Evolutionary conservation across 2,329 filamentous ascomycete species (phyloP).

Genomic region (Talaromyces verruculosus): DNA sequence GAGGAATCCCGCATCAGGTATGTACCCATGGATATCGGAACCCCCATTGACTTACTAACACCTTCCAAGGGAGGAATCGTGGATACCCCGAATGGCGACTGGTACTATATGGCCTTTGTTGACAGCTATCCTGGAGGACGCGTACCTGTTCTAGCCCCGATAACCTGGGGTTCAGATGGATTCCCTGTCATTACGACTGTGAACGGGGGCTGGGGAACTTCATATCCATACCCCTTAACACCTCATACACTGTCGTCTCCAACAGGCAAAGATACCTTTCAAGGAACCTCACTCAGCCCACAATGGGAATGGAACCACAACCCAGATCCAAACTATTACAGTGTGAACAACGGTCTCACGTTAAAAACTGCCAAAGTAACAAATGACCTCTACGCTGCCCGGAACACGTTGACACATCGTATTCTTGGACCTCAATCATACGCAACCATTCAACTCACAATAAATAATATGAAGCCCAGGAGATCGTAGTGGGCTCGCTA

Average conservation of each 20-base stretch:
- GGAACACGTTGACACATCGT: neutral
- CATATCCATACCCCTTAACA: constrained; percentile 6
- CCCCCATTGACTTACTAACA: neutral
- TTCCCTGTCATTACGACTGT: neutral
- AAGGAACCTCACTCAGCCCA: neutral
- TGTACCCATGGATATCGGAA: neutral
- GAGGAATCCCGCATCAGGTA: neutral
- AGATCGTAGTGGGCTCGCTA: neutral
- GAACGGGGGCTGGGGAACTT: constrained; percentile 1
- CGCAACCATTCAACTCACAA: constrained; percentile 1
- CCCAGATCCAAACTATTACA: neutral
- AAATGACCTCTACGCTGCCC: constrained; percentile 1
- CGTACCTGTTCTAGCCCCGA: neutral
- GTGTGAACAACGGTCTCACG: neutral
- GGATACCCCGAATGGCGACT: neutral
- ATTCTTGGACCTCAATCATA: neutral
- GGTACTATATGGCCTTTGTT: constrained; percentile 5
- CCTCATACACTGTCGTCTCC: neutral
- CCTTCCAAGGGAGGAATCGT: constrained; percentile 4
- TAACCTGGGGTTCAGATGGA: constrained; percentile 8
- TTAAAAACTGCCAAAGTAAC: neutral
- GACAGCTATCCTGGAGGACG: constrained; percentile 6
- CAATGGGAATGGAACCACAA: constrained; percentile 11
- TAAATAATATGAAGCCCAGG: neutral
- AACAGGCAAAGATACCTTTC: neutral